These are phyloP conservation scores for Polyporus tsugae DNA, from an alignment of 1,284 basidiomycete species.

Conservation along the genomic window DNA sequence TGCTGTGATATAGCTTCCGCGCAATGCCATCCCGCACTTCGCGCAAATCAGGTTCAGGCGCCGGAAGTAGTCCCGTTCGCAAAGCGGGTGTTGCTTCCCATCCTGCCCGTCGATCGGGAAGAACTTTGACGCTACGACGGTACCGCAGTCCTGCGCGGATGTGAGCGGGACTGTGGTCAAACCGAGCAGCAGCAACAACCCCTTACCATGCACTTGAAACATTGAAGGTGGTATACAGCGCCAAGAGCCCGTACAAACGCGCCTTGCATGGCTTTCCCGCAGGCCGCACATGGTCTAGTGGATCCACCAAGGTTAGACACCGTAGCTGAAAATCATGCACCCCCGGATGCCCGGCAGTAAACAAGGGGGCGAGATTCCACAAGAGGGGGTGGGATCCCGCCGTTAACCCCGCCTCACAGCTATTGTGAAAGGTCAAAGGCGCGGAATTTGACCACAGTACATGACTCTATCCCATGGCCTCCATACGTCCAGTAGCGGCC, in stretches of 20 bases:
- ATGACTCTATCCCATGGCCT: background rate
- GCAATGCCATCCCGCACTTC: constrained; percentile 92
- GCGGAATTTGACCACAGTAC: background rate
- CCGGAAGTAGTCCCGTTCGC: constrained; percentile 98
- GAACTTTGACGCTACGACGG: constrained; percentile 98
- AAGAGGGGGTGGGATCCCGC: background rate
- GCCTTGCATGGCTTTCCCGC: constrained; percentile 84
- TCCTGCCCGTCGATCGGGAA: constrained; percentile 94
- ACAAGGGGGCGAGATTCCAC: background rate
- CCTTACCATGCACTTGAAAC: constrained; percentile 95
- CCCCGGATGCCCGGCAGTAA: background rate
- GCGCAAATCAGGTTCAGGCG: constrained; percentile 96
- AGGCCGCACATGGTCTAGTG: constrained; percentile 72
- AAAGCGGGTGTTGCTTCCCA: constrained; percentile 90
- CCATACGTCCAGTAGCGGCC: constrained; percentile 40
- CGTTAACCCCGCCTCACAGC: constrained; percentile 30
- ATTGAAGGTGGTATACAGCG: constrained; percentile 94
- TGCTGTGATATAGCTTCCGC: constrained; percentile 99
- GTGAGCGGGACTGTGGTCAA: constrained; percentile 27
- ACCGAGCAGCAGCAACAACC: constrained; percentile 20
- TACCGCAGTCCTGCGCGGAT: constrained; percentile 85
- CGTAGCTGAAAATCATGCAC: constrained; percentile 18
- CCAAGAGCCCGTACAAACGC: constrained; percentile 97
- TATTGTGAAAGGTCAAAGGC: constrained; percentile 39
- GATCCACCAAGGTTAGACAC: constrained; percentile 31